Percentiles rank a stretch among this genome's conserved stretches.
These are phyloP conservation scores for Theileria annulata DNA, from an alignment of 169 alveolate species.

Conservation along the genomic window DNA sequence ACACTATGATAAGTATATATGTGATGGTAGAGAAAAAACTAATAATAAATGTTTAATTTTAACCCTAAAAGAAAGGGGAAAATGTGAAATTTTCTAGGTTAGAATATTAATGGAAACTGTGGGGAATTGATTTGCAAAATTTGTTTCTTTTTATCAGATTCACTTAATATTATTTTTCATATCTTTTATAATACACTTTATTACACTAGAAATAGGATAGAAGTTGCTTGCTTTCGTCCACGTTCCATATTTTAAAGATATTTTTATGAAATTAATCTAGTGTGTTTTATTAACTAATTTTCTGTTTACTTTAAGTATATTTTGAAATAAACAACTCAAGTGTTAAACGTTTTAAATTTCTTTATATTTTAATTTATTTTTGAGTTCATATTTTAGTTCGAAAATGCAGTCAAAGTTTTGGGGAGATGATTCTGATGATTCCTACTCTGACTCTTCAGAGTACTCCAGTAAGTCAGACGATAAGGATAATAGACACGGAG, in stretches of 20 bases:
- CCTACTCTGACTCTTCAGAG: constrained; percentile 69
- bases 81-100: background rate
- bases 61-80: background rate
- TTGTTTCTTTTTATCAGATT: background rate
- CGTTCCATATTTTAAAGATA: background rate
- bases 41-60: background rate
- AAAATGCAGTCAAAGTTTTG: constrained; percentile 84
- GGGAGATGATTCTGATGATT: constrained; percentile 82
- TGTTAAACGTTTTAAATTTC: background rate
- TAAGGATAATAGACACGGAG: constrained; percentile 68
- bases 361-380: background rate
- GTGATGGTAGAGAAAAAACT: background rate
- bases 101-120: background rate
- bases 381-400: constrained; percentile 6
- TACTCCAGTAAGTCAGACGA: constrained; percentile 67
- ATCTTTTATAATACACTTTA: background rate
- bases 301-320: background rate
- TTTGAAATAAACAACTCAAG: background rate
- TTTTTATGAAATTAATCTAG: background rate
- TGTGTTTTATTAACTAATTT: background rate
- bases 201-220: constrained; percentile 5
- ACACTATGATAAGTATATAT: background rate
- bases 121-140: background rate
- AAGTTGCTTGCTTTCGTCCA: background rate
- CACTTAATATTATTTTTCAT: background rate